Base-by-base conservation (phyloP, 2,329 filamentous ascomycete species). In the Colletotrichum chlorophyti region DNA sequence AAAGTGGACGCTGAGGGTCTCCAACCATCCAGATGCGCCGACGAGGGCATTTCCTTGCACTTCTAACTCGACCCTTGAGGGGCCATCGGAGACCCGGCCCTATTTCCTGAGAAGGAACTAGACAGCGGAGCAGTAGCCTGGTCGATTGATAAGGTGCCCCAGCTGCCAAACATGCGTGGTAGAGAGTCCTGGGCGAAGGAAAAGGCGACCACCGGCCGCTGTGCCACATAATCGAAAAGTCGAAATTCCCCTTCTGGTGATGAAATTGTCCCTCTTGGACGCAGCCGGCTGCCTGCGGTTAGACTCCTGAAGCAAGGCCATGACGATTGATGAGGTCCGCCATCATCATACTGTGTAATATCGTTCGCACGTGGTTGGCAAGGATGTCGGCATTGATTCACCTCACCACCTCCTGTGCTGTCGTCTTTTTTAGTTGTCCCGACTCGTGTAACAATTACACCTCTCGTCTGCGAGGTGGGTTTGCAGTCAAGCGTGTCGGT, bases 341-440 rank as follows among this genome's bases (percentile, higher is more conserved):
- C 58, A 45, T 15, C 34, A 26, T 29, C 15, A 23, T 23, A 37
- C 42, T 29, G 27, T 42, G 21, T 29, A 12, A 23, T 23, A 37
- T 47, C 24, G 27, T 42, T 24, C 32, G 46, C 53, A 60, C 58
- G 58, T 60, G 58, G 58, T 35, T 35, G 23, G 26, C 53, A 60
- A 51, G 58, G 58, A 60, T 60, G 29, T 21, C 29, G 15, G 17
- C 17, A 23, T 37, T 29, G 37, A 42, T 24, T 26, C n/a, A n/a
- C n/a, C n/a, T n/a, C 27, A 24, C 37, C 38, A 24, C 27, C 15
- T 15, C 31, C 32, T 42, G 34, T 26, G 48, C 29, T n/a, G n/a
- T n/a, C 23, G 46, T 11, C 23, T 32, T 26, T 7, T 43, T 17
- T 19, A 32, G 23, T 27, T 29, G 45, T 41, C n/a, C n/a, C n/a